Evolutionary conservation across 2,329 filamentous ascomycete species (phyloP).

Genomic region (Cladophialophora carrionii): DNA sequence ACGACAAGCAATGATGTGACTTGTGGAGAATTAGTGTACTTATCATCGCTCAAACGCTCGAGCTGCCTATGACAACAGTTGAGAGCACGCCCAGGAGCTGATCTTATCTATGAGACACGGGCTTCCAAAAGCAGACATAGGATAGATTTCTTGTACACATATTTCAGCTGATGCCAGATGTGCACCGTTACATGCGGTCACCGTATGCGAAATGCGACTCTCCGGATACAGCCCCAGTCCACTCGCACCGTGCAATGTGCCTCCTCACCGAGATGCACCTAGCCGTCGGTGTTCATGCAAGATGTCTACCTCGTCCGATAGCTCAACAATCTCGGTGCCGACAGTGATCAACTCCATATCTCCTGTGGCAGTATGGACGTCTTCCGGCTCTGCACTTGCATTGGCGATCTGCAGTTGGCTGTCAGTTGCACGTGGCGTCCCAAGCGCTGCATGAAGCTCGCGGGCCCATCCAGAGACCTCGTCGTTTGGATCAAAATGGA

Average conservation of each 20-base stretch:
- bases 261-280: background rate
- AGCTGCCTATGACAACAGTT: background rate
- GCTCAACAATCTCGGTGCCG: background rate
- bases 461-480: background rate
- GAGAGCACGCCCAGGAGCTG: background rate
- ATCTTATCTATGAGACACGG: background rate
- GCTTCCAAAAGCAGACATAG: background rate
- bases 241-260: no score
- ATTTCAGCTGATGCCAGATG: background rate
- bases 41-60: background rate
- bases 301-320: background rate
- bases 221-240: background rate
- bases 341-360: background rate
- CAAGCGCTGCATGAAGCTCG: conserved; percentile 5
- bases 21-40: background rate
- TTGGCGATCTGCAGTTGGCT: background rate
- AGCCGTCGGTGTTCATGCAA: background rate
- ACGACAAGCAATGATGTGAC: background rate
- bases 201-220: background rate
- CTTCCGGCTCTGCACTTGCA: background rate
- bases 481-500: background rate
- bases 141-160: background rate
- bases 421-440: background rate
- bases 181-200: background rate
- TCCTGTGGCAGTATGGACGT: background rate